Percentiles rank a stretch among this genome's conserved stretches.
Evolutionary conservation across 2,329 filamentous ascomycete genomes (phyloP).

Genomic region (Nemania abortiva): DNA sequence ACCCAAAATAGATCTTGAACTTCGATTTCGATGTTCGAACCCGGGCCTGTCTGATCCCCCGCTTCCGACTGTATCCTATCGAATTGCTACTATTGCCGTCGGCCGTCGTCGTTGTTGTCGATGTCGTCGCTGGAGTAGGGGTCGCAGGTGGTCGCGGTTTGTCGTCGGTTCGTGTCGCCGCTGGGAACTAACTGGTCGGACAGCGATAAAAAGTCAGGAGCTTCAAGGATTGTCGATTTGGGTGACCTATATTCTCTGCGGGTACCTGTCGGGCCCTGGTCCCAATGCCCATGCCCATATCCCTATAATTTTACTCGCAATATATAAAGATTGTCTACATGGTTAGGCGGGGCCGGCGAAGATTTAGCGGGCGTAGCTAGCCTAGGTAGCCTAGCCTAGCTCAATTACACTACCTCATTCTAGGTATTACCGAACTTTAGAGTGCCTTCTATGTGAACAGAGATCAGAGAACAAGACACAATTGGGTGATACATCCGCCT

Average conservation of each 20-base stretch:
- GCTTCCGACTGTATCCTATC: constrained; percentile 10
- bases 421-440: constrained; percentile 2
- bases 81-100: background rate
- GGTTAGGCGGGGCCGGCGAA: constrained; percentile 24
- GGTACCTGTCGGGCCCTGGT: constrained; percentile 29
- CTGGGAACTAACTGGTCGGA: constrained; percentile 13
- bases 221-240: constrained; percentile 18
- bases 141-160: constrained; percentile 12
- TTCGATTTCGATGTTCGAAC: background rate
- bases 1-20: background rate
- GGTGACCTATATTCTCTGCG: constrained; percentile 18
- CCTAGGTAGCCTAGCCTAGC: background rate
- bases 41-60: background rate
- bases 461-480: background rate
- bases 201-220: constrained; percentile 23
- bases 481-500: background rate
- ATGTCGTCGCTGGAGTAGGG: background rate
- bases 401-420: background rate
- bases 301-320: constrained; percentile 26
- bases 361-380: constrained; percentile 6
- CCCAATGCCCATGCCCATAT: constrained; percentile 25
- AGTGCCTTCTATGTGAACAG: background rate
- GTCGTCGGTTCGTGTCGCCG: constrained; percentile 19
- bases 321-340: constrained; percentile 26
- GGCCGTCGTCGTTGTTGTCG: background rate